Evolutionary conservation across 345 rosid species (phyloP).

Genomic region (Acer yangbiense): DNA sequence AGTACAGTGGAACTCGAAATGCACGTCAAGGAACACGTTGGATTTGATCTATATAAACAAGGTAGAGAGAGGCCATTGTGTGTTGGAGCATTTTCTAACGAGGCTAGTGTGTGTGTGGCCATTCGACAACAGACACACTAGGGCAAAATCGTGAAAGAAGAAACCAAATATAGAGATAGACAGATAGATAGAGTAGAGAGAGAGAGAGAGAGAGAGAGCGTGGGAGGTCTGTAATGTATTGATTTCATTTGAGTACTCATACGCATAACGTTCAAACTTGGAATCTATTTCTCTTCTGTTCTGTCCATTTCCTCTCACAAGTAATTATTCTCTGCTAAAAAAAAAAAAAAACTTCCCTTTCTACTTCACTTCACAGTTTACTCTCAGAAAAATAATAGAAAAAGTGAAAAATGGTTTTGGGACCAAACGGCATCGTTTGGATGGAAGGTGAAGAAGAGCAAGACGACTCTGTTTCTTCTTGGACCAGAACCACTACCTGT

Average conservation of each 20-base stretch:
- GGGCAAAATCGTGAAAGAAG: background rate
- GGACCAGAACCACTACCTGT: constrained; percentile 46
- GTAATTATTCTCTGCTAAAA: constrained; percentile 17
- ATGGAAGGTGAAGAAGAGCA: constrained; percentile 47
- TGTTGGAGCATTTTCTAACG: background rate
- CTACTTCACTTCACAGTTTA: background rate
- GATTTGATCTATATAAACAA: too few species aligned
- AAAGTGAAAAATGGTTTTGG: constrained; percentile 51
- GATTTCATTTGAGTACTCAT: background rate
- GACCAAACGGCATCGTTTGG: constrained; percentile 63
- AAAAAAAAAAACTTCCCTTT: background rate
- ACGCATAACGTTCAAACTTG: constrained; percentile 20
- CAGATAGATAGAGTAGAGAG: background rate
- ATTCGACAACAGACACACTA: background rate
- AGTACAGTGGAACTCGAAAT: too few species aligned
- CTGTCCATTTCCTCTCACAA: constrained; percentile 3
- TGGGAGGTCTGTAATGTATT: background rate
- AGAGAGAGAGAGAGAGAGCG: background rate
- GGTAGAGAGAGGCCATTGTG: too few species aligned
- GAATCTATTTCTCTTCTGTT: constrained; percentile 19
- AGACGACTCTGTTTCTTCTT: constrained; percentile 55
- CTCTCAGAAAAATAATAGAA: background rate
- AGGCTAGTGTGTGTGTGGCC: background rate
- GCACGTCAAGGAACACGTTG: too few species aligned
- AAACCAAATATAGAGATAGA: too few species aligned